phyloP scores from a whole-genome alignment of 2,329 filamentous ascomycete species.

The Botrytis aclada region DNA sequence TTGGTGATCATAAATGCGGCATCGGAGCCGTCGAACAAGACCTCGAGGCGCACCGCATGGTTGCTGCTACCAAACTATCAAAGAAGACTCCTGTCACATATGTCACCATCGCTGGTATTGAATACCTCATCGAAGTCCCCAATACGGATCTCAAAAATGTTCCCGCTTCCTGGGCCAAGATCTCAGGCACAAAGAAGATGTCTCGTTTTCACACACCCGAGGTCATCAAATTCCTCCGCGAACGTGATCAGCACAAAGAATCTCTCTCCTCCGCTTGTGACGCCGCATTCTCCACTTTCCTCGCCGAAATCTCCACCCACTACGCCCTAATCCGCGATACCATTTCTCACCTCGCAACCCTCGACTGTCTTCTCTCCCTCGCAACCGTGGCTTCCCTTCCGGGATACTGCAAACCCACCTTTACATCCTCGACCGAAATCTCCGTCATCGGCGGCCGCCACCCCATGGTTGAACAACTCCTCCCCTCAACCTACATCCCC shows the following conservation, averaged over 20 bases:
- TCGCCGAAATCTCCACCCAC: conserved; percentile 71
- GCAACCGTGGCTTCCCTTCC: conserved; percentile 80
- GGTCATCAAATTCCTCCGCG: conserved; percentile 75
- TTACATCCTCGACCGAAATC: conserved; percentile 63
- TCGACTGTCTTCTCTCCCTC: conserved; percentile 88
- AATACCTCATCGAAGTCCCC: conserved; percentile 89
- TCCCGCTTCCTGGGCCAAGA: conserved; percentile 91
- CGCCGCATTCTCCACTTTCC: conserved; percentile 68
- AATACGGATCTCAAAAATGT: conserved; percentile 81
- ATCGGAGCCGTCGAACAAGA: conserved; percentile 93
- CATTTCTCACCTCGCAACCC: conserved; percentile 76
- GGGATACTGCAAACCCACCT: conserved; percentile 77
- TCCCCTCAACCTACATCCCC: conserved; percentile 84
- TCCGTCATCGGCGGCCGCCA: conserved; percentile 75
- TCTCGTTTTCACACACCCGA: conserved; percentile 94
- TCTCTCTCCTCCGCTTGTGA: conserved; percentile 90
- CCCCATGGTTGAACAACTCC: conserved; percentile 90
- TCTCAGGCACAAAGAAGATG: conserved; percentile 88
- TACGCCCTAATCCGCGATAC: conserved; percentile 90
- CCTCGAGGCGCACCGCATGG: conserved; percentile 70
- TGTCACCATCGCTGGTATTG: conserved; percentile 81
- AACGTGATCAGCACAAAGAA: conserved; percentile 94
- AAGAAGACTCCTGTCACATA: conserved; percentile 71
- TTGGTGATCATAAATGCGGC: conserved; percentile 82
- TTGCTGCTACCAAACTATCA: conserved; percentile 68